phyloP scores from a whole-genome alignment of 2,329 filamentous ascomycete species.

The Sporothrix mexicana region DNA sequence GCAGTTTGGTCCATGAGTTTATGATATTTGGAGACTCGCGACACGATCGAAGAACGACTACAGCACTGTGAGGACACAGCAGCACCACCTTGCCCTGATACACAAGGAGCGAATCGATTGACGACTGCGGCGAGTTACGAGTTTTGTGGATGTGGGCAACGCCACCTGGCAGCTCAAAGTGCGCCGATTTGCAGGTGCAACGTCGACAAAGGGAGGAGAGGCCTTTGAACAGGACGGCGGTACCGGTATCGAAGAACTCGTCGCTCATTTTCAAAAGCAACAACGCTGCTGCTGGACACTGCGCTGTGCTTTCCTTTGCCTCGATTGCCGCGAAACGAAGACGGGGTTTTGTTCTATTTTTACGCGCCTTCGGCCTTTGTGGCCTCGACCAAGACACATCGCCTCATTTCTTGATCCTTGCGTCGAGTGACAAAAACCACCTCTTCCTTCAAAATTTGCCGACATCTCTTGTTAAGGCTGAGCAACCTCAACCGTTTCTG shows the following conservation, averaged over 20 bases:
- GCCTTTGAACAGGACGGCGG: background rate
- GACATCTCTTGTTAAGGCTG: background rate
- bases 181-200: background rate
- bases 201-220: background rate
- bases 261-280: background rate
- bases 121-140: constrained; percentile 8
- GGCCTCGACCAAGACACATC: background rate
- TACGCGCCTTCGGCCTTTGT: constrained; percentile 5
- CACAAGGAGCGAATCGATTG: background rate
- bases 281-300: constrained; percentile 7
- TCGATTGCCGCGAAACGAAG: background rate
- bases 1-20: constrained; percentile 25
- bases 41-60: constrained; percentile 2
- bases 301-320: background rate
- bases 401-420: constrained; percentile 13
- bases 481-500: background rate
- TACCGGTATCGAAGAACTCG: background rate
- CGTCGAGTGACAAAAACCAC: background rate
- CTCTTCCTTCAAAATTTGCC: background rate
- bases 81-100: background rate
- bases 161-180: background rate
- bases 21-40: constrained; percentile 22
- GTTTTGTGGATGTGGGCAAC: background rate
- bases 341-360: background rate
- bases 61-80: background rate